A percentile compares a stretch with the other conserved stretches of the same genome.
These are phyloP conservation scores for Phytophthora tubulina DNA, from an alignment of 352 stramenopile genomes.

Conservation along the genomic window DNA sequence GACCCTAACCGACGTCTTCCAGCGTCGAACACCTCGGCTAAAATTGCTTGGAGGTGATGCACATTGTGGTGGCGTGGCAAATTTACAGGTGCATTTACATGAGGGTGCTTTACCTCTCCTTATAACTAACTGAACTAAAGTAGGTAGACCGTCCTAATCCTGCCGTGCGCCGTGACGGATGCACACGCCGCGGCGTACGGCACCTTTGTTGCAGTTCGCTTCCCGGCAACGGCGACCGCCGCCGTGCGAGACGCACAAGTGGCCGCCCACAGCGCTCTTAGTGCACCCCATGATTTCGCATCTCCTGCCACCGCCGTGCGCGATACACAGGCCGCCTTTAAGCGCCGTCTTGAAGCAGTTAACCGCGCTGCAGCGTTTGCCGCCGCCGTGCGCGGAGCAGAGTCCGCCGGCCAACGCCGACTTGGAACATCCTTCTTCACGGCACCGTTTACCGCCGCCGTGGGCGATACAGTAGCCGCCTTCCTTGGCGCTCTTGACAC, in stretches of 20 bases:
- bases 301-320: conserved; percentile 66
- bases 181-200: conserved; percentile 76
- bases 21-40: not conserved
- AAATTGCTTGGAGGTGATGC: not conserved
- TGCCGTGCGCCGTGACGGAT: conserved; percentile 68
- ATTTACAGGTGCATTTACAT: conserved; percentile 42
- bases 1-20: not conserved
- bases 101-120: conserved; percentile 25
- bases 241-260: conserved; percentile 71
- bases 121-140: conserved; percentile 31
- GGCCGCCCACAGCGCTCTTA: conserved; percentile 71
- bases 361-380: conserved; percentile 60
- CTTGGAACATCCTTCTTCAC: conserved; percentile 62
- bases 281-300: conserved; percentile 59
- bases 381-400: conserved; percentile 77
- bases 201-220: conserved; percentile 70
- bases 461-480: conserved; percentile 74
- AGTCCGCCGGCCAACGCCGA: conserved; percentile 69
- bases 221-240: conserved; percentile 69
- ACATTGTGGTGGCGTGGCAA: not conserved
- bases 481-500: conserved; percentile 80
- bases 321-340: conserved; percentile 72
- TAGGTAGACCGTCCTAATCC: conserved; percentile 18
- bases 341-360: conserved; percentile 74
- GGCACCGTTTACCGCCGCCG: conserved; percentile 67